phyloP scores from a whole-genome alignment of 202 grass and related monocot species.

The Zoysia matrella region DNA sequence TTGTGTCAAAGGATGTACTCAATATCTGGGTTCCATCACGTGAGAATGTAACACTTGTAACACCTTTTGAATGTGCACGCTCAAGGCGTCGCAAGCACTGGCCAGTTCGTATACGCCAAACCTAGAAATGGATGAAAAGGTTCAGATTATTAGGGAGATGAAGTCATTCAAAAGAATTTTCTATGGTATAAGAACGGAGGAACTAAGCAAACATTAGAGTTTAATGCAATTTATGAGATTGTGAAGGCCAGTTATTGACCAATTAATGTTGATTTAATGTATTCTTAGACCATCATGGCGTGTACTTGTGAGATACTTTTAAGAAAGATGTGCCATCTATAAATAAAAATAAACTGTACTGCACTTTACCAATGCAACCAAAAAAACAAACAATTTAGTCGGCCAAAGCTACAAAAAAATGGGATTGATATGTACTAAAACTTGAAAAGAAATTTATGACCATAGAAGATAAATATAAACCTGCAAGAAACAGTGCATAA shows the following conservation, averaged over 20 bases:
- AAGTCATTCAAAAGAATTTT: conserved; percentile 15
- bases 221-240: conserved; percentile 3
- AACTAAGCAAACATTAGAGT: conserved; percentile 13
- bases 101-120: conserved; percentile 96
- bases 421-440: conserved; percentile 25
- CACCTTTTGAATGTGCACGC: conserved; percentile 82
- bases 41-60: conserved; percentile 95
- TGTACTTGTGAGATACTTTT: conserved; percentile 5
- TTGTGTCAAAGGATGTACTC: conserved; percentile 96
- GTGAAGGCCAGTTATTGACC: neutral
- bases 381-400: neutral
- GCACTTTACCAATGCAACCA: neutral
- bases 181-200: neutral
- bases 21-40: conserved; percentile 93
- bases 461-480: conserved; percentile 10
- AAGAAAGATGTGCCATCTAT: neutral
- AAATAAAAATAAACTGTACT: conserved; percentile 17
- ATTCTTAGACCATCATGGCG: neutral
- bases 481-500: neutral
- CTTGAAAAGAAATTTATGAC: neutral
- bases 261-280: conserved; percentile 11
- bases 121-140: conserved; percentile 51
- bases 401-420: neutral
- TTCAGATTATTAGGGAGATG: conserved; percentile 38
- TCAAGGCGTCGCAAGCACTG: conserved; percentile 93